Base-by-base conservation (phyloP, 2,329 filamentous ascomycete genomes). In the Myotisia sp. region DNA sequence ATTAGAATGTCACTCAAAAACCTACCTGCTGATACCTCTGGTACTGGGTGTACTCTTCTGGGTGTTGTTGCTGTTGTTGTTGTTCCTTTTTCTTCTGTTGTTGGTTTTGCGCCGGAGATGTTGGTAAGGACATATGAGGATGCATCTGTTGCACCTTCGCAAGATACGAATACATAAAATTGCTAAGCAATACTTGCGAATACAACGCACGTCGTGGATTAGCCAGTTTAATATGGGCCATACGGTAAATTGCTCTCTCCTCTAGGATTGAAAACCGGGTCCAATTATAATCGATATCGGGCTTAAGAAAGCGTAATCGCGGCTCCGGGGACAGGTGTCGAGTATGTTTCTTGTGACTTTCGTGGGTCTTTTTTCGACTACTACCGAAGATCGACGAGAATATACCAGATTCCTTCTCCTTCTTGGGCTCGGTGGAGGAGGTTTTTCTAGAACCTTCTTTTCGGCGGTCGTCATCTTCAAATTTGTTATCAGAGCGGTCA, bases 141-240 rank as follows among this genome's bases (percentile, higher is more conserved):
- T 98, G 90, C 83, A 94, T 94, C 50, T 92, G 85, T 60, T 98
- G 90, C 29, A 98, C 90, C 57, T 95, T 98, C 42, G 90, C 90
- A 44, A 98, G 71, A 55, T 98, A 98, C 37, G 85, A 90, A 62
- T 98, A 98, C 90, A 98, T 98, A 59, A 98, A 98, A 56, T 98
- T 98, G 60, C 86, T 94, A 45, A 98, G 71, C 39, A 98, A 67
- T 14, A 98, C 90, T 57, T 98, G 90, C 40, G 87, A 94, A 52
- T 92, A 79, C 33, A 98, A 63, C 26, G 87, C 81, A 37, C 90
- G 78, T 28, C 87, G 77, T 23, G 90, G 90, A 52, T 98, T 95
- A n/a, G 90, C 90, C 41, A 98, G 73, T 59, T 98, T 98, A 61
- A 95, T 92, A 54, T 98, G 90, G 12, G 90, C 90, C 83, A 98